Evolutionary conservation across 345 rosid species (phyloP).

Genomic region (Syzygium aqueum): DNA sequence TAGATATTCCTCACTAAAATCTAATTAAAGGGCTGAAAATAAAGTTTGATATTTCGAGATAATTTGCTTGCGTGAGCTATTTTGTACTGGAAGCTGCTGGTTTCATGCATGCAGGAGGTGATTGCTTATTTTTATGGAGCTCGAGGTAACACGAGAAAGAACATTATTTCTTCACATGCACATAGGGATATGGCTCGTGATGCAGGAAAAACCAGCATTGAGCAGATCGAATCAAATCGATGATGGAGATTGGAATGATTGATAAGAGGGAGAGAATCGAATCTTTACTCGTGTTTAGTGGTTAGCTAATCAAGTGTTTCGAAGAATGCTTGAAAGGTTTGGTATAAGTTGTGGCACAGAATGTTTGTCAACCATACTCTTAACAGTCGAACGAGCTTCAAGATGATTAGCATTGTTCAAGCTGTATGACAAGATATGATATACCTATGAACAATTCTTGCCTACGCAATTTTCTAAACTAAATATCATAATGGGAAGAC

Average conservation of each 20-base stretch:
- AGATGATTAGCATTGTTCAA: background rate
- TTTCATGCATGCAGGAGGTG: background rate
- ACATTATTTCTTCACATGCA: too few relatives aligned
- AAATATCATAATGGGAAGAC: background rate
- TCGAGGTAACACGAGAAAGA: background rate
- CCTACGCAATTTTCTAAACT: background rate
- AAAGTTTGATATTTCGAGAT: background rate
- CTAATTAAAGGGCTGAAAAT: background rate
- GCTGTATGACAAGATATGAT: background rate
- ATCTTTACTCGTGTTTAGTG: background rate
- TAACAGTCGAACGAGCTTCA: background rate
- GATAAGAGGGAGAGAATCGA: background rate
- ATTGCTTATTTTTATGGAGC: background rate
- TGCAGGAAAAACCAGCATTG: background rate
- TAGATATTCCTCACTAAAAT: background rate
- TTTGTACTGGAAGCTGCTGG: background rate
- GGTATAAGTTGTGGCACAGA: background rate
- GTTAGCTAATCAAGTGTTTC: background rate
- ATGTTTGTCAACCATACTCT: background rate
- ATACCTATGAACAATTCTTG: background rate
- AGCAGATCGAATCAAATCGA: background rate
- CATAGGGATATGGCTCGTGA: background rate
- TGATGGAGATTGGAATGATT: background rate
- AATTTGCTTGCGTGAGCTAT: background rate
- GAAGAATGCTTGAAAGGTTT: background rate